Evolutionary conservation across 78 protist species (phyloP), one percentile per base, ranked within the genome.

Genomic region (Dictyostelium brefeldianum): DNA sequence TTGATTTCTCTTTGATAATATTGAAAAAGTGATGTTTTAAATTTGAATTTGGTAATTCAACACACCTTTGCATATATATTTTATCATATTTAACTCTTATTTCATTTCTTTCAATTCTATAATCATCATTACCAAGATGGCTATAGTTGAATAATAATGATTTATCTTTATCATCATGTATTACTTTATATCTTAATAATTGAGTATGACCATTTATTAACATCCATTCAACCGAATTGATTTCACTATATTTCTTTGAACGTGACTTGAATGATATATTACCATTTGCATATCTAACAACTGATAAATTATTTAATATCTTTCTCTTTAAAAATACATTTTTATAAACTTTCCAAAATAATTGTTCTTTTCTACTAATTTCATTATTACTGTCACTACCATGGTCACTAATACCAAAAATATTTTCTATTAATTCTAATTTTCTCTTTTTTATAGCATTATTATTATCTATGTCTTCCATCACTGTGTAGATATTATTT

Each of bases 301-400:
- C 0, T 25, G 14, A 62, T 25, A 62, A 7, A 4, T 36, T 62
- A 6, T 62, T 36, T 11, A 62, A 62, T 62, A 62, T 62, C 70
- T 4, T 62, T 25, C 27, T 62, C 0, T 62, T 62, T 62, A 62
- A 11, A 62, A 62, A 22, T 22, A 62, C 10, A 1, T 62, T 62
- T 62, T 25, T 62, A 62, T 25, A 62, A 62, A 62, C 70, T 22
- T 62, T 62, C 70, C 70, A 62, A 62, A 62, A 62, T 25, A 62
- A 5, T 25, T 22, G n/a, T 36, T 62, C 36, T 1, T 22, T 17
- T 25, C 27, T 62, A 25, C 27, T 11, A 14, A 62, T 62, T 22
- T 7, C 59, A 36, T 36, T 36, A 36, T 2, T 2, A 36, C 43
- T 36, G 43, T 2, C 43, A 36, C 1, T 36, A 36, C 43, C 43